These are phyloP conservation scores for Tetragonia tetragonoides DNA, from an alignment of 148 eudicot species.

Conservation along the genomic window DNA sequence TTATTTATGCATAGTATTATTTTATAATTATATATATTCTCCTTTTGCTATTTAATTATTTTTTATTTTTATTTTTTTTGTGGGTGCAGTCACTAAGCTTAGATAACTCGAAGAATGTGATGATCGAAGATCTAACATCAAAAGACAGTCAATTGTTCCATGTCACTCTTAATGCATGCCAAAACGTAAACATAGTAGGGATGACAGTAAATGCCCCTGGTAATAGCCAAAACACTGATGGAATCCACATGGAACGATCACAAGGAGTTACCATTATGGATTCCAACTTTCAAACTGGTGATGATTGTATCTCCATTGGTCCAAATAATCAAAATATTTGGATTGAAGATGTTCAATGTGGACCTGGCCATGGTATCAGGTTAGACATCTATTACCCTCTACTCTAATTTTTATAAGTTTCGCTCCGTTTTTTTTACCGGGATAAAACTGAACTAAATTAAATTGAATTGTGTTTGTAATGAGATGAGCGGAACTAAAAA, in stretches of 20 bases:
- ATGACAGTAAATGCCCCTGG: conserved; percentile 29
- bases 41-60: not conserved
- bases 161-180: conserved; percentile 29
- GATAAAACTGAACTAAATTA: no score
- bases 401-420: no score
- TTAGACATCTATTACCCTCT: not conserved
- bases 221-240: conserved; percentile 63
- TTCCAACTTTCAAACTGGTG: conserved; percentile 43
- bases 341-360: conserved; percentile 43
- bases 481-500: no score
- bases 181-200: conserved; percentile 27
- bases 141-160: conserved; percentile 55
- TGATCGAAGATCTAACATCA: conserved; percentile 36
- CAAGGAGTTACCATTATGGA: conserved; percentile 23
- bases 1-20: no score
- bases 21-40: no score
- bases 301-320: conserved; percentile 61
- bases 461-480: no score
- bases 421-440: no score
- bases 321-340: conserved; percentile 35
- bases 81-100: conserved; percentile 39
- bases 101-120: conserved; percentile 38
- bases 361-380: conserved; percentile 78
- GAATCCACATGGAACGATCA: conserved; percentile 39
- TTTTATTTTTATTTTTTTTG: not conserved